Base-by-base conservation (phyloP, 2,329 filamentous ascomycete genomes). In the Pseudocercospora eumusae region DNA sequence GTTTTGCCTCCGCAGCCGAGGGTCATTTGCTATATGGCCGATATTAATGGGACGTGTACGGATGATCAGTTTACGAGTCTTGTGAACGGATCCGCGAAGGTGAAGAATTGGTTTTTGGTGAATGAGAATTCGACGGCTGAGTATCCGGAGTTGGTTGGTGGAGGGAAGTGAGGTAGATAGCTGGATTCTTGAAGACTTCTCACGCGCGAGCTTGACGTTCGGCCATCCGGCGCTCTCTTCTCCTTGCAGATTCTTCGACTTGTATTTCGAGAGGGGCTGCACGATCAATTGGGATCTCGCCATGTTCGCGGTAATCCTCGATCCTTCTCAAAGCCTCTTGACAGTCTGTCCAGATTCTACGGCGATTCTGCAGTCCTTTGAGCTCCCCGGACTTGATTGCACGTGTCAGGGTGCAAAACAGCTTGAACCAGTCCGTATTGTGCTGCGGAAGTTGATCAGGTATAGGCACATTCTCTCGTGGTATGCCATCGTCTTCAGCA, bases 61-160 rank as follows among this genome's bases (percentile, higher is more conserved):
- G 59, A 67, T 27, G 64, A 65, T 57, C 68, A 70, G 45, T 55
- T 66, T 36, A 60, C 60, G 2, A 47, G 28, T 15, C 4, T 66
- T 20, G 6, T 58, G 27, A 63, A 66, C 23, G 68, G 65, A 3
- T 68, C 61, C 7, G 63, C 60, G 31, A 45, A 60, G 36, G 53
- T 70, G 33, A 58, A 61, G 44, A 62, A 63, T 20, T 70, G 61
- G 11, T 65, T 69, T 27, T 54, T 70, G 10, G 63, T 64, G 40
- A 64, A 70, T 33, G 50, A 28, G 58, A 68, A 69, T 36, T 64
- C 66, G 33, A 68, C 66, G 4, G 21, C 40, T 36, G 25, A 68
- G 56, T 70, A 65, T 56, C 68, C 68, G 27, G 61, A 66, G 25
- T 27, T 52, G 15, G 47, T 52, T 6, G 47, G 47, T 13, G 23